These are phyloP conservation scores for Lipomyces lipofer DNA, from an alignment of 805 yeast species.

Conservation along the genomic window DNA sequence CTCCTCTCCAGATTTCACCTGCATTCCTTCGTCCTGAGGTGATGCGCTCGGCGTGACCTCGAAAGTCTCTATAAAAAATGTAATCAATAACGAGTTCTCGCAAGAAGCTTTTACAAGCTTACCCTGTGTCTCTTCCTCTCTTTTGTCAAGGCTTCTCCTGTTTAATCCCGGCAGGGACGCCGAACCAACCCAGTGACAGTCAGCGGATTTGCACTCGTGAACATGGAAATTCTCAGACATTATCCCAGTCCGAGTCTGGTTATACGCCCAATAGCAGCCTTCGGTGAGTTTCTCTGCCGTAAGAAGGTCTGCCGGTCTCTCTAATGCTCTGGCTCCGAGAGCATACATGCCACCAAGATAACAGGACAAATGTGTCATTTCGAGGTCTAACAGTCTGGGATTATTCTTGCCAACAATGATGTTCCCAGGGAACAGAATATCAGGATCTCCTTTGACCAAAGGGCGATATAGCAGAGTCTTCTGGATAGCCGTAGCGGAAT, in stretches of 20 bases:
- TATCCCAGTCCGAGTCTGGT: conserved; percentile 42
- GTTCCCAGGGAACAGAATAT: conserved; percentile 41
- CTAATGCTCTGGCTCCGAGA: conserved; percentile 48
- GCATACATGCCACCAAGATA: conserved; percentile 58
- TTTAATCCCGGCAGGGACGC: too few species aligned
- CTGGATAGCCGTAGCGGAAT: conserved; percentile 44
- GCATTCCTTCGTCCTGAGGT: too few species aligned
- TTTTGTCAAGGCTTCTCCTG: conserved; percentile 3
- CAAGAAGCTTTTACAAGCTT: too few species aligned
- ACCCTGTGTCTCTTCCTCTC: too few species aligned
- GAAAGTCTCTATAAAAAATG: too few species aligned
- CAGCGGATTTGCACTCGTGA: conserved; percentile 31
- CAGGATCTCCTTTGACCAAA: conserved; percentile 44
- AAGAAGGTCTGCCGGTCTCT: conserved; percentile 42
- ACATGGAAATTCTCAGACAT: conserved; percentile 49
- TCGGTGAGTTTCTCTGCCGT: conserved; percentile 48
- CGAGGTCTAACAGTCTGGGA: conserved; percentile 39
- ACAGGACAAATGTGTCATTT: conserved; percentile 51
- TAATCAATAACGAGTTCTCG: too few species aligned
- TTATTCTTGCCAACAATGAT: conserved; percentile 26
- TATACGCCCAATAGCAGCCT: conserved; percentile 52
- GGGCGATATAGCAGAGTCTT: conserved; percentile 50
- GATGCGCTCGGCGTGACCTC: too few species aligned
- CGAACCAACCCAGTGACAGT: conserved; percentile 20
- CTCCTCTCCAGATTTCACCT: too few species aligned